Evolutionary conservation across 169 alveolate species (phyloP).

Genomic region (Amoebophrya sp.): DNA sequence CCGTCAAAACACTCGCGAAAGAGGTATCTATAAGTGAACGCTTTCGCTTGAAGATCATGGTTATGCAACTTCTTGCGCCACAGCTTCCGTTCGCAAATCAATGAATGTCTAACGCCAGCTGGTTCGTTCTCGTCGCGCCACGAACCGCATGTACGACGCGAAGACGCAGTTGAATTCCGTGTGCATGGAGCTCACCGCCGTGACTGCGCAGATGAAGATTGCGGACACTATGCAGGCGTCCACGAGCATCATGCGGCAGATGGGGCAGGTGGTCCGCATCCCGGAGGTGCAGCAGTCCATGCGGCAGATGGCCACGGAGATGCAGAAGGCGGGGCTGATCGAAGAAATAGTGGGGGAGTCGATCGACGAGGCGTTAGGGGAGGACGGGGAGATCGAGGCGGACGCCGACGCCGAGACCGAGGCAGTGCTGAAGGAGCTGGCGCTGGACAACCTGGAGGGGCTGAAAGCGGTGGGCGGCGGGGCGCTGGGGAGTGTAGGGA

Average conservation of each 20-base stretch:
- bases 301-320: neutral
- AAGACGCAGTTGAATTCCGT: neutral
- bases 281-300: too few species aligned
- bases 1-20: neutral
- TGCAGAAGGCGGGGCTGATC: neutral
- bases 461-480: too few species aligned
- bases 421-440: neutral
- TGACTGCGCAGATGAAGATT: neutral
- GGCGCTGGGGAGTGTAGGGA: too few species aligned
- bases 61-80: too few species aligned
- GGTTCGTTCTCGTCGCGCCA: neutral
- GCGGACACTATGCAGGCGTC: neutral
- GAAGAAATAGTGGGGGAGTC: neutral
- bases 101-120: neutral
- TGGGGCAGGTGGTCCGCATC: too few species aligned
- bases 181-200: neutral
- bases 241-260: neutral
- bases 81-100: too few species aligned
- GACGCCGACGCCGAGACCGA: neutral
- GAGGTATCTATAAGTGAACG: too few species aligned
- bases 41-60: too few species aligned
- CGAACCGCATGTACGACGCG: neutral
- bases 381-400: neutral
- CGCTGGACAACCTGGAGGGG: neutral
- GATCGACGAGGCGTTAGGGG: neutral